phyloP scores from a whole-genome alignment of 139 green algal species.

The Coelastrella sp. region DNA sequence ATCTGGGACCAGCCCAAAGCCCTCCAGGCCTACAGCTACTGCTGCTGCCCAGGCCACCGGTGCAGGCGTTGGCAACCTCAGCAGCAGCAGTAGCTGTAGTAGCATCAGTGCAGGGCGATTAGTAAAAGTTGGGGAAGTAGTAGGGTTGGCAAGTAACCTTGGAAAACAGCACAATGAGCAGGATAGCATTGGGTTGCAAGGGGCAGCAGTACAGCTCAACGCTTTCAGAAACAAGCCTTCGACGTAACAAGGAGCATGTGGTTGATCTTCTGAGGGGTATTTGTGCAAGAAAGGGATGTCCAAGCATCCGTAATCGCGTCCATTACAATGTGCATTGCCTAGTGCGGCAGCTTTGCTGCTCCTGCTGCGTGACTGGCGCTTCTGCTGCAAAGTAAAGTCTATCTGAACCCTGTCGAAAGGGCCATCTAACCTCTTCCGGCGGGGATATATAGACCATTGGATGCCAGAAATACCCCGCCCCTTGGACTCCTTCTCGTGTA shows the following conservation, averaged over 20 bases:
- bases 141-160: not conserved
- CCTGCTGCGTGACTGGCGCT: too few relatives aligned
- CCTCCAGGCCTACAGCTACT: not conserved
- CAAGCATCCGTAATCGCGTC: too few relatives aligned
- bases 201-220: not conserved
- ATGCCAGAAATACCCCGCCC: slow-evolving; percentile 6
- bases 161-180: not conserved
- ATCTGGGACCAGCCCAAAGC: not conserved
- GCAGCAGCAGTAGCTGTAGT: not conserved
- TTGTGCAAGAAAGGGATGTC: too few relatives aligned
- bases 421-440: too few relatives aligned
- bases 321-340: not conserved
- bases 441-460: not conserved
- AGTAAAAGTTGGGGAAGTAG: not conserved
- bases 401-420: too few relatives aligned
- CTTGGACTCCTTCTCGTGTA: not conserved
- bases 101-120: slow-evolving; percentile 1
- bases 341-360: not conserved
- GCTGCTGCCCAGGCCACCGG: not conserved
- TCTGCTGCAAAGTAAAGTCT: too few relatives aligned
- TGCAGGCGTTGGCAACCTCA: not conserved
- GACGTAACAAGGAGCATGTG: too few relatives aligned
- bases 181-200: not conserved
- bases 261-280: too few relatives aligned
- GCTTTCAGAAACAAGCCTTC: not conserved